phyloP scores from a whole-genome alignment of 345 rosid genomes.

The Eucalyptus microcorys region DNA sequence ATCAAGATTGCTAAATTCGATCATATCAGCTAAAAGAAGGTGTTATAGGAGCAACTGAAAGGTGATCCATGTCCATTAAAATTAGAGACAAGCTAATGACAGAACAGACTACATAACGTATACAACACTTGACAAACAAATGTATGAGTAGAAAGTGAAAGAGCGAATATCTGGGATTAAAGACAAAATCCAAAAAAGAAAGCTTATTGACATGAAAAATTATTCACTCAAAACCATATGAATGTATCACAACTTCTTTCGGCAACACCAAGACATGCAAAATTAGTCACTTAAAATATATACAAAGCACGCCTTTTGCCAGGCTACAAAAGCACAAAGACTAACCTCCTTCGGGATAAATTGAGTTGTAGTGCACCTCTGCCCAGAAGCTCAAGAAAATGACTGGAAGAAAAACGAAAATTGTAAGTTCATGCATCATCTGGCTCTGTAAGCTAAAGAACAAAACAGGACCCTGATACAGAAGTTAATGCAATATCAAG shows the following conservation, averaged over 20 bases:
- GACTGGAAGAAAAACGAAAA: constrained; percentile 25
- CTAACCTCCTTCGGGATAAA: constrained; percentile 78
- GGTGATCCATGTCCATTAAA: neutral
- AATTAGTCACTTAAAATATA: neutral
- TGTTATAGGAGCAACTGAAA: neutral
- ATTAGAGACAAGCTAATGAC: neutral
- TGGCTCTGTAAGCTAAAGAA: neutral
- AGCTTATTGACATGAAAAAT: neutral
- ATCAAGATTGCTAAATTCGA: neutral
- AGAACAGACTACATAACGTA: neutral
- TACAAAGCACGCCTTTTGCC: neutral
- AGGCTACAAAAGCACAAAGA: neutral
- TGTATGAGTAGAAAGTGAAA: neutral
- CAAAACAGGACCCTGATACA: neutral
- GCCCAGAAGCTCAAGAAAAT: constrained; percentile 95
- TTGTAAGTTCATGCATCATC: neutral
- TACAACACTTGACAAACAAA: neutral
- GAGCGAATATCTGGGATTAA: neutral
- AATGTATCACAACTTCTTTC: neutral
- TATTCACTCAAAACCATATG: neutral
- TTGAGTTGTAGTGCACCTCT: constrained; percentile 94
- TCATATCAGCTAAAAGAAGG: neutral
- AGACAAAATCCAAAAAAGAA: neutral
- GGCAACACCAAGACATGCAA: neutral
- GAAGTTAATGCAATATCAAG: neutral